Base-by-base conservation (phyloP, 2,329 filamentous ascomycete species). In the Fusarium sp. region DNA sequence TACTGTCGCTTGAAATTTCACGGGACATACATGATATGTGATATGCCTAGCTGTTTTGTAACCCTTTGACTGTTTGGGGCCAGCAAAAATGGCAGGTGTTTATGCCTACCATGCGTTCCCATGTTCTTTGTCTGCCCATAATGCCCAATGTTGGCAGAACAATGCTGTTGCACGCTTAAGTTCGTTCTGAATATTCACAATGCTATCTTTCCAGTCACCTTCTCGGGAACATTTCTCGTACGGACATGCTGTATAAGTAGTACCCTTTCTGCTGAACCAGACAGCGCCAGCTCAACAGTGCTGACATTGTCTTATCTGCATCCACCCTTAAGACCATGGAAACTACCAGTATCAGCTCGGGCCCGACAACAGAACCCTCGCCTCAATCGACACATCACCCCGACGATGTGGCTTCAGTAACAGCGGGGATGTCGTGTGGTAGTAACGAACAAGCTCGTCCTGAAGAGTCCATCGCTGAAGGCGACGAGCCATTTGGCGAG, bases 91-190 rank as follows among this genome's bases (percentile, higher is more conserved):
- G 23, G 19, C 10, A n/a, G 14, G 11, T 7, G 7, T 17, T 13
- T n/a, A 11, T 35, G 14, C n/a, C 17, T 25, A 33, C 19, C 48
- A 25, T 33, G n/a, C n/a, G 40, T 14, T 22, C 30, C 7, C 10
- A 19, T 23, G 6, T 51, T 44, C 49, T 55, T 61, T 65, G 60
- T 65, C 30, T 30, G 6, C 5, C 7, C 4, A 30, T 20, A 7
- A n/a, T 25, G 17, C 27, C 43, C 17, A 39, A 25, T 19, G 19
- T 19, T 17, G 15, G 30, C n/a, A 15, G 30, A 27, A 33, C 20
- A 23, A 33, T 39, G 14, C 19, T 39, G 19, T 19, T 20, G 13
- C 13, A 46, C 9, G 22, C 15, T 37, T 19, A 19, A 7, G 10
- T 27, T 35, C 14, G 8, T 14, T 6, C 45, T 27, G 7, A 39